Evolutionary conservation across 1,284 basidiomycete genomes (phyloP), one percentile per base, ranked within the genome.

Genomic region (Mycena sp.): DNA sequence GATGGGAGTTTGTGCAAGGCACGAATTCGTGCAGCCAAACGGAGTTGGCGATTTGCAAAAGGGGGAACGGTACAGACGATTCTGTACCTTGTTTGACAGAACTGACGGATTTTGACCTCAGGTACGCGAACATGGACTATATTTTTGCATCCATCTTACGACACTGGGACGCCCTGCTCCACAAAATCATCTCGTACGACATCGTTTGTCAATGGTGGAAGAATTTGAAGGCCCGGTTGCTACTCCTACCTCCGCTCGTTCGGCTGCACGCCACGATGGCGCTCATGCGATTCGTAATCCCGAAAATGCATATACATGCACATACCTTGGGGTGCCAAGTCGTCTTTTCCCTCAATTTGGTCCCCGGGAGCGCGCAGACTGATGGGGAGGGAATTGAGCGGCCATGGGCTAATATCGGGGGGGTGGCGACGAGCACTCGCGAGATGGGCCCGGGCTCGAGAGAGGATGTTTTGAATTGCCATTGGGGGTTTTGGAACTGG

Each of bases 91-190:
- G n/a, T n/a, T n/a, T n/a, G n/a, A 16, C 32, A 55, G 12, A 28
- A 48, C 19, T 21, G 32, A 6, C 30, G 19, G 12, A 14, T 23
- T 45, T 11, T 29, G n/a, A 21, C 58, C 19, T 10, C 50, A 77
- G 78, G 46, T 77, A 76, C 53, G 67, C 65, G 10, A 80, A 80
- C 55, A 76, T 80, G 64, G 78, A 81, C 59, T 80, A 73, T 46
- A 23, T 35, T 9, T 25, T 25, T 11, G 10, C 11, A 23, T 23
- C 19, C 7, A 44, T 52, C 17, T 16, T 38, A 1, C 21, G 50
- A 25, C 37, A 52, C 23, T 38, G 12, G 21, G 35, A 54, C 30
- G 29, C 52, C n/a, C 29, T 17, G 2, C 48, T 58, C 2, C 23
- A 16, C 7, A 50, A 63, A 16, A 29, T 70, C 26, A 28, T 70